Base-by-base conservation (phyloP, 2,329 filamentous ascomycete genomes). In the Clonostachys chloroleuca region DNA sequence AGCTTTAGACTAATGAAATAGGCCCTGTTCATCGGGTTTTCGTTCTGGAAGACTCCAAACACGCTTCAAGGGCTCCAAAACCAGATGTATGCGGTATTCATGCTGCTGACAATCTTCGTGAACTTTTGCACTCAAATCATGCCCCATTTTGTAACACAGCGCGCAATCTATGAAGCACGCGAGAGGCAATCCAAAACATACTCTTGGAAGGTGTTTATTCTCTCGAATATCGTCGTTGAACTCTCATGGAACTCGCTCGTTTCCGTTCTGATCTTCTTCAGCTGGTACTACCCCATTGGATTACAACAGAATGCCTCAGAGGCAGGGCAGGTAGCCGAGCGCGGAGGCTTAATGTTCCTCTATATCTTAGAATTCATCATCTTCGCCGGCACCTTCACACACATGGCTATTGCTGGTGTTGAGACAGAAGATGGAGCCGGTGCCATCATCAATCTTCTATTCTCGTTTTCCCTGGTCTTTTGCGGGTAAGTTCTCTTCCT, bases 21-120 rank as follows among this genome's bases (percentile, higher is more conserved):
- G 40, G 87, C 84, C 14, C 81, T 90, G 61, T 88, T 91, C 74
- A 89, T 89, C 65, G 86, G 85, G 16, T 90, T 89, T 66, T 89
- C 86, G 5, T 91, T 89, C 68, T 90, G 78, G 72, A 72, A 83
- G 54, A 75, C 89, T 4, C 83, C 82, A 4, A 73, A 83, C 61
- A 77, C 73, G 0, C 70, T 87, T 41, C 75, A 78, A 13, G 85
- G 87, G 56, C 82, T 91, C 75, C 86, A 91, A 59, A 83, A 88
- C 65, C 79, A 86, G 55, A 84, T 90, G 78, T 92, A 92, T 72
- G 86, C 85, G 0, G 65, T 70, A 45, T 88, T 87, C 46, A 55
- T 88, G 17, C 77, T 84, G 50, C 74, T 86, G 44, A 64, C 86
- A 9, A 73, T 90, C 46, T 84, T 86, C 0, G 83, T 86, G 0